A percentile compares a stretch with the other conserved stretches of the same genome.
These are phyloP conservation scores for Penicillium turbatum DNA, from an alignment of 495 filamentous ascomycete species.

Conservation along the genomic window DNA sequence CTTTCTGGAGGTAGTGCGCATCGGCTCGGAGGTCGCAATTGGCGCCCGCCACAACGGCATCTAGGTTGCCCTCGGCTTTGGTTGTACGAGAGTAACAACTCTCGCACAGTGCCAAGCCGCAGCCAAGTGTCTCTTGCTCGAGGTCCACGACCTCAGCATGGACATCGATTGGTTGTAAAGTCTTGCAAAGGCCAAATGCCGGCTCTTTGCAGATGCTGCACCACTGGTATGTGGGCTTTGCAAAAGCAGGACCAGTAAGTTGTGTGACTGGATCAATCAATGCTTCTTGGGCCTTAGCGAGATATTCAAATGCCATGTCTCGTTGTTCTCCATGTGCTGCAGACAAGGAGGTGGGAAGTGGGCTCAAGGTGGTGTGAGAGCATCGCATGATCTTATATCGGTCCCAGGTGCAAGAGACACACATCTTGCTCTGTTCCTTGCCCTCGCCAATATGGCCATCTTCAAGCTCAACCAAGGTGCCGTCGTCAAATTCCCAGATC, in stretches of 20 bases:
- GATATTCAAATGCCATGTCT: neutral
- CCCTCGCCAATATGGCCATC: slow-evolving; percentile 3
- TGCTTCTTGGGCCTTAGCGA: neutral
- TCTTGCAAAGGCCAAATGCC: slow-evolving; percentile 2
- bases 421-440: slow-evolving; percentile 16
- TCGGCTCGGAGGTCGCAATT: slow-evolving; percentile 6
- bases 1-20: slow-evolving; percentile 4
- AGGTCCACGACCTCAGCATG: neutral
- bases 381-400: slow-evolving; percentile 7
- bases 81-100: neutral
- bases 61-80: neutral
- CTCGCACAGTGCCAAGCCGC: slow-evolving; percentile 8
- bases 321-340: neutral
- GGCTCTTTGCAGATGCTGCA: slow-evolving; percentile 12
- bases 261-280: neutral
- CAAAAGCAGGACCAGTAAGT: neutral
- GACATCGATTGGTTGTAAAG: neutral
- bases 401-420: neutral
- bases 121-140: neutral
- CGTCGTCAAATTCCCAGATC: neutral
- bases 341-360: neutral
- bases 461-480: neutral
- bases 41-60: neutral
- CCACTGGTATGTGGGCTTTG: neutral
- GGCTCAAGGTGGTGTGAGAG: neutral